Conservation (phyloP, 768 basidiomycete genomes). For the Fomitopsis serialis region DNA sequence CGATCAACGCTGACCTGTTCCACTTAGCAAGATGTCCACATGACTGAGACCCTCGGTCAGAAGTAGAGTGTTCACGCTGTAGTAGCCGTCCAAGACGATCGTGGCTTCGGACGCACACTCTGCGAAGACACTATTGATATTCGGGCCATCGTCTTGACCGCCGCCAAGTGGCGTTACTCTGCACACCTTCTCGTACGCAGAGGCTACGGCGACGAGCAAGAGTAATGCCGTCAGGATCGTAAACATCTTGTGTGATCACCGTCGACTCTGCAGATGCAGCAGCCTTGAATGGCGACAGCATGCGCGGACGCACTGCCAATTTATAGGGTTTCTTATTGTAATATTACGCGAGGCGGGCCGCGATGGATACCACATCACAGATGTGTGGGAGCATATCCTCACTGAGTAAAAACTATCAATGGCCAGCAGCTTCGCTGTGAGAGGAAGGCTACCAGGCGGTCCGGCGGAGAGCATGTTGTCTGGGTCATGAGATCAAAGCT, state of each 20-base stretch:
- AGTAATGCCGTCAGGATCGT: too few species aligned
- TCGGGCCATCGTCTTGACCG: slow-evolving; percentile 32
- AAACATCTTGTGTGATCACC: too few species aligned
- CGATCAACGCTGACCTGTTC: slow-evolving; percentile 24
- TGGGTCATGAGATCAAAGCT: slow-evolving; percentile 1
- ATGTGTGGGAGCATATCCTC: too few species aligned
- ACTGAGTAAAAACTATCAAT: too few species aligned
- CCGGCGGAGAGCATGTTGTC: slow-evolving; percentile 15
- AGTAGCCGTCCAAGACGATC: slow-evolving; percentile 28
- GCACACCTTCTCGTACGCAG: slow-evolving; percentile 11
- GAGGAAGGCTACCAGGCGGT: slow-evolving; percentile 24
- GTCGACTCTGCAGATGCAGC: too few species aligned
- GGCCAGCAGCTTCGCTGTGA: slow-evolving; percentile 20
- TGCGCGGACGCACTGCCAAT: too few species aligned
- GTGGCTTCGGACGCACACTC: slow-evolving; percentile 23
- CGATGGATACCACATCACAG: too few species aligned
- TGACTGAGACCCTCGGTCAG: slow-evolving; percentile 31
- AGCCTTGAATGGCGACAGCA: too few species aligned
- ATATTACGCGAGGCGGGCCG: too few species aligned
- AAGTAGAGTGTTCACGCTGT: slow-evolving; percentile 35
- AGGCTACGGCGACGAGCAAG: too few species aligned
- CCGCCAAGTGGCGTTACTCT: slow-evolving; percentile 26
- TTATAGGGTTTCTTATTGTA: too few species aligned
- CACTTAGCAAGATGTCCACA: slow-evolving; percentile 34
- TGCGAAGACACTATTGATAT: slow-evolving; percentile 28